Conservation (phyloP, 768 basidiomycete genomes). For the Lactifluus subvellereus region DNA sequence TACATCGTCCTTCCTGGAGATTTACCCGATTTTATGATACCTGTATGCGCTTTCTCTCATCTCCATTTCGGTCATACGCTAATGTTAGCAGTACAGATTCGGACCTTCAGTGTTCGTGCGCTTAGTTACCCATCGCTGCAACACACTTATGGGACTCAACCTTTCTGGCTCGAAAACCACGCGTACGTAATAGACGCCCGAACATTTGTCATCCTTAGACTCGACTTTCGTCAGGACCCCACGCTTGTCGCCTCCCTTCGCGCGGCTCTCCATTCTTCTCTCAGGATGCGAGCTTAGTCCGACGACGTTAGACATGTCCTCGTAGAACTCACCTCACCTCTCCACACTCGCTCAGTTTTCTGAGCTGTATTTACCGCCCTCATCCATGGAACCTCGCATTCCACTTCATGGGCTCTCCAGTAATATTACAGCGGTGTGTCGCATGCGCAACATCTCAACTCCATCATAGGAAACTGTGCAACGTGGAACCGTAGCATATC, state of each 20-base stretch:
- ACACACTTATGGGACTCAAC: conserved; percentile 64
- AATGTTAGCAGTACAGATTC: conserved; percentile 26
- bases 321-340: conserved; percentile 64
- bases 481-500: conserved; percentile 59
- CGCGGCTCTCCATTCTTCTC: conserved; percentile 63
- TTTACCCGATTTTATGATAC: conserved; percentile 8
- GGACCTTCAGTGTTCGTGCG: conserved; percentile 47
- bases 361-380: conserved; percentile 86
- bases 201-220: conserved; percentile 2
- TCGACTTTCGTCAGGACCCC: conserved; percentile 37
- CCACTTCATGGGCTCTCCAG: conserved; percentile 39
- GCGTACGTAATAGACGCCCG: conserved; percentile 38
- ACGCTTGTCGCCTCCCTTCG: conserved; percentile 51
- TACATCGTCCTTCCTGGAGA: not conserved
- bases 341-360: conserved; percentile 67
- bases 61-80: not conserved
- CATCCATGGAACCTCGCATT: conserved; percentile 39
- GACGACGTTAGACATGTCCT: conserved; percentile 78
- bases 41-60: conserved; percentile 2
- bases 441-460: conserved; percentile 30
- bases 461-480: conserved; percentile 42
- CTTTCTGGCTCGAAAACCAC: conserved; percentile 61
- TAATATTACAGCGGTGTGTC: conserved; percentile 29
- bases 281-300: conserved; percentile 73
- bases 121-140: conserved; percentile 58